Percentiles rank a stretch among this genome's conserved stretches.
phyloP scores from a whole-genome alignment of 768 basidiomycete species.

The Boletus insuetus region DNA sequence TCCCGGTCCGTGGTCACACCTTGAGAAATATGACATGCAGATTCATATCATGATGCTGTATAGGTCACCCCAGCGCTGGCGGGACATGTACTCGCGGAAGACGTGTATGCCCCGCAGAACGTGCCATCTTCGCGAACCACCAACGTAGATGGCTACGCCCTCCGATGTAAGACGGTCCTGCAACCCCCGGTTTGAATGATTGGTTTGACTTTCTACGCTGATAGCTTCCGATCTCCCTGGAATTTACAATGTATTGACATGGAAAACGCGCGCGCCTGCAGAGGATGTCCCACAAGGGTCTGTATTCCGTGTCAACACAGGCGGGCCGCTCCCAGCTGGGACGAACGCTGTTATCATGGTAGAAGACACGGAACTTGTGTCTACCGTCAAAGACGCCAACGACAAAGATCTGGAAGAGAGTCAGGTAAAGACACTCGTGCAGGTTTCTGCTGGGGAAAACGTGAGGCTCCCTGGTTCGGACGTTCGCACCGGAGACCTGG shows the following conservation, averaged over 20 bases:
- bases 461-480: conserved; percentile 74
- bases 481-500: conserved; percentile 62
- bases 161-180: conserved; percentile 51
- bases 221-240: conserved; percentile 65
- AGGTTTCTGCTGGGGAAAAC: conserved; percentile 66
- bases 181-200: background rate
- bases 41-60: background rate
- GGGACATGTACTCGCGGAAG: conserved; percentile 73
- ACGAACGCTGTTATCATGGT: conserved; percentile 88
- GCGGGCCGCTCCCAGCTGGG: conserved; percentile 73
- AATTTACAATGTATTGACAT: conserved; percentile 63
- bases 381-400: conserved; percentile 40
- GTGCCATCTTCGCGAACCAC: conserved; percentile 68
- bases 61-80: conserved; percentile 61
- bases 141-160: conserved; percentile 87
- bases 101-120: conserved; percentile 62
- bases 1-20: conserved; percentile 38
- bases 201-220: background rate
- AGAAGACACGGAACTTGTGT: conserved; percentile 81
- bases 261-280: conserved; percentile 37
- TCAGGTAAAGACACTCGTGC: conserved; percentile 64
- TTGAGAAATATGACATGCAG: background rate
- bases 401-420: conserved; percentile 59
- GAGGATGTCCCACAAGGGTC: conserved; percentile 42
- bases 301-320: conserved; percentile 76